Base-by-base conservation (phyloP, 139 green algal genomes). In the Chloropicon primus region DNA sequence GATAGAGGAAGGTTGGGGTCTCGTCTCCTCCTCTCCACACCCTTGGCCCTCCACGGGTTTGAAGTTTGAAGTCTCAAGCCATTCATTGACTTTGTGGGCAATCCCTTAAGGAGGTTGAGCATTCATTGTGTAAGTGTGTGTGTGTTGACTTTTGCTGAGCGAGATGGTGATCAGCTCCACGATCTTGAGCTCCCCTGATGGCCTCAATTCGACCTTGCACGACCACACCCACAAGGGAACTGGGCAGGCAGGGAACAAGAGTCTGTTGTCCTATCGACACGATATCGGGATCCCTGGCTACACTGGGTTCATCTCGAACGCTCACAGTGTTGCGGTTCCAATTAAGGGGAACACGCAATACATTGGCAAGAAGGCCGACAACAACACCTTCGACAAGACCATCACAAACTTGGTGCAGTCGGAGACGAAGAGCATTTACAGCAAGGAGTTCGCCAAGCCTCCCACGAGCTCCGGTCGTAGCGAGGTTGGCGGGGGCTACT, bases 281-380 rank as follows among this genome's bases (percentile, higher is more conserved):
- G 78, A 85, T 21, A 79, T 87, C n/a, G 86, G 86, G 21, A 79
- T 90, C 0, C 86, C 86, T 27, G 86, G 86, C 21, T 90, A 88
- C 80, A 90, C 86, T n/a, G 86, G 84, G 1, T 87, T 79, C 74
- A 90, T 85, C 22, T 78, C 82, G 1, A 26, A 72, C 0, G 62
- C n/a, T 17, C 26, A 54, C 3, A 53, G 71, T 17, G 24, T 88
- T 0, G 21, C 71, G 2, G 27, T 90, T 0, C 84, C 82, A 0
- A 74, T 80, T 24, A 88, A 88, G 74, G 79, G 75, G 24, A 79
- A 62, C 75, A 84, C 79, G n/a, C 41, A 82, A 3, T 83, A 86
- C 76, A 86, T 82, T n/a, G 85, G 85, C 0, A 81, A 79, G 22
- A 72, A 74, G 21, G 72, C 80, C 23, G 24, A 74, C 53, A 53